Evolutionary conservation across 192 early-diverging fungal species (phyloP), one percentile per base, ranked within the genome.

Genomic region (Helicostylum pulchrum): DNA sequence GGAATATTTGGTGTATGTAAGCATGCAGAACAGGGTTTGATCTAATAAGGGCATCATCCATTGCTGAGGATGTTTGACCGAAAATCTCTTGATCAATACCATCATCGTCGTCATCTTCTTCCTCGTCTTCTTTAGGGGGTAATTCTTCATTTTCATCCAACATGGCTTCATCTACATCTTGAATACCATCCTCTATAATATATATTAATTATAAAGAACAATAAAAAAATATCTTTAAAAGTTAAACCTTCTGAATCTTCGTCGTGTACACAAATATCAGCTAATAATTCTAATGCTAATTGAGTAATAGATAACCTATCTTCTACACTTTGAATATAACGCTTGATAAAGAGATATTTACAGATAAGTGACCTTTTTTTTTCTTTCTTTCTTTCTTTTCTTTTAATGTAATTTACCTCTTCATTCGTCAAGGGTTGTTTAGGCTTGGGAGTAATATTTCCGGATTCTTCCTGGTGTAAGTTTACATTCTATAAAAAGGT

Each of bases 211-310:
- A 48, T 7, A 48, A 48, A 19, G 17, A 17, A 48, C 15, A 17
- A 17, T 48, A 19, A 4, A 17, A 48, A 17, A 7, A 17, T 12
- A 19, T 6, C 1, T 4, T 7, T 47, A n/a, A 15, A 48, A 17
- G 12, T 23, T 23, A 64, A 70, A 59, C 76, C 80, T 45, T 76
- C 76, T 39, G 69, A 66, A 23, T 78, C 76, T 39, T 39, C 36
- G 44, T 77, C 87, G 54, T 91, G 86, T 4, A 85, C 82, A 70
- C 87, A 93, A 39, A 94, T 85, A 64, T 93, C 92, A 48, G 94
- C 84, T 6, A 94, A 78, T 34, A 97, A 64, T 67, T 97, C 95
- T 30, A 97, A 74, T 15, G 83, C 80, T n/a, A 94, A 64, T 61
- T 90, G 88, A 1, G 89, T 66, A n/a, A 82, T 86, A 19, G 73